These are phyloP conservation scores for Trichosanthes truncata DNA, from an alignment of 306 rosid species.

Conservation along the genomic window DNA sequence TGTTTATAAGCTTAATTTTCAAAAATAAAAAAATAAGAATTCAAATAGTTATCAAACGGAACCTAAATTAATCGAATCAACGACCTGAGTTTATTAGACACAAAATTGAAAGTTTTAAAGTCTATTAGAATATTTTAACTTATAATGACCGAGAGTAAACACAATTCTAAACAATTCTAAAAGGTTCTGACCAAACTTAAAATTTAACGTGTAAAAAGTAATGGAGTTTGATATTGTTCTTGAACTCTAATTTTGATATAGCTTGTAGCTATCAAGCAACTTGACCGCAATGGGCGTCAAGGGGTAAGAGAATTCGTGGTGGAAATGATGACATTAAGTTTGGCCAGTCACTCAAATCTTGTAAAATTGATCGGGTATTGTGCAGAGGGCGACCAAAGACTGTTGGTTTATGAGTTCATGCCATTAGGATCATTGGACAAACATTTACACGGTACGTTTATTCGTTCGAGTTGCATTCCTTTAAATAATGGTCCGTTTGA, in stretches of 20 bases:
- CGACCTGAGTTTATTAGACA: no score
- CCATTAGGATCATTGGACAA: constrained; percentile 54
- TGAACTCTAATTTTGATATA: constrained; percentile 5
- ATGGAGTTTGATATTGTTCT: neutral
- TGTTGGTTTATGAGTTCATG: constrained; percentile 69
- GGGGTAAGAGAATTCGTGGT: constrained; percentile 60
- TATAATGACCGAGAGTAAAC: no score
- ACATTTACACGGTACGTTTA: constrained; percentile 45
- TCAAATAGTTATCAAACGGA: no score
- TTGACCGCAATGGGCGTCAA: constrained; percentile 44
- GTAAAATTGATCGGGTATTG: constrained; percentile 60
- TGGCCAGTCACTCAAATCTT: constrained; percentile 55
- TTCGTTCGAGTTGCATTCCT: neutral
- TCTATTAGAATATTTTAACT: no score
- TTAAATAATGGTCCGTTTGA: no score
- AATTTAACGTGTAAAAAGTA: neutral
- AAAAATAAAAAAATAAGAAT: no score
- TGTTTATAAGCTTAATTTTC: no score
- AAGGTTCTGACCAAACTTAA: no score
- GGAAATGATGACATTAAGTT: constrained; percentile 60
- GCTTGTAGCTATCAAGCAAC: constrained; percentile 59
- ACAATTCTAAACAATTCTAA: no score
- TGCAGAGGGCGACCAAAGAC: constrained; percentile 57
- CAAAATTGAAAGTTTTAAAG: no score
- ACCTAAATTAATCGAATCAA: no score